These are phyloP conservation scores for Akanthomyces uredinophilus DNA, from an alignment of 2,329 filamentous ascomycete genomes.

Conservation along the genomic window DNA sequence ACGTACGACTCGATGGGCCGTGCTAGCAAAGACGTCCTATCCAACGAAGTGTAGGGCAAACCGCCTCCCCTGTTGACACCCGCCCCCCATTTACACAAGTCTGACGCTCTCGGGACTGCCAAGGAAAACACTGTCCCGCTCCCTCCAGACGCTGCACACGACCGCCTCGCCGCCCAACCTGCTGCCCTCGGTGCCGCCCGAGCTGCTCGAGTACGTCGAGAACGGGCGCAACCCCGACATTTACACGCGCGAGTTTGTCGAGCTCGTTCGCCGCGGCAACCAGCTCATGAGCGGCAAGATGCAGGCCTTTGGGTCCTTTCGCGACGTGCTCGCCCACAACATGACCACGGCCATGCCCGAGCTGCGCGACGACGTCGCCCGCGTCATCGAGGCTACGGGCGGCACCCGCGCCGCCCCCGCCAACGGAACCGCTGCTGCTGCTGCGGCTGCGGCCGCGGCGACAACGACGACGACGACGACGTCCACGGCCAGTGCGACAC, in stretches of 20 bases:
- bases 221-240: constrained; percentile 69
- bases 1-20: constrained; percentile 52
- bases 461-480: background rate
- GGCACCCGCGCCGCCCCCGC: constrained; percentile 18
- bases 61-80: background rate
- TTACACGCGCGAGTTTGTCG: constrained; percentile 69
- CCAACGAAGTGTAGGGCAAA: constrained; percentile 42
- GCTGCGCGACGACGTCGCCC: constrained; percentile 47
- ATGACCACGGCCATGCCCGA: constrained; percentile 56
- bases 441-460: background rate
- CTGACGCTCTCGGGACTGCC: too few relatives aligned
- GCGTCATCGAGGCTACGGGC: constrained; percentile 45
- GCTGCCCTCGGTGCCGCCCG: constrained; percentile 53
- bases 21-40: constrained; percentile 51
- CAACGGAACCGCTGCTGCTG: background rate
- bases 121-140: constrained; percentile 37
- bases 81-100: too few relatives aligned
- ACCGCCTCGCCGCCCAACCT: constrained; percentile 35
- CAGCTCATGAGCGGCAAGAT: constrained; percentile 63
- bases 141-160: constrained; percentile 35
- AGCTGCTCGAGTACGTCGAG: constrained; percentile 65
- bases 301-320: constrained; percentile 54
- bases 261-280: constrained; percentile 60
- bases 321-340: constrained; percentile 57
- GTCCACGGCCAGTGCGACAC: background rate